Evolutionary conservation across 768 basidiomycete species (phyloP).

Genomic region (Lentinula boryana): DNA sequence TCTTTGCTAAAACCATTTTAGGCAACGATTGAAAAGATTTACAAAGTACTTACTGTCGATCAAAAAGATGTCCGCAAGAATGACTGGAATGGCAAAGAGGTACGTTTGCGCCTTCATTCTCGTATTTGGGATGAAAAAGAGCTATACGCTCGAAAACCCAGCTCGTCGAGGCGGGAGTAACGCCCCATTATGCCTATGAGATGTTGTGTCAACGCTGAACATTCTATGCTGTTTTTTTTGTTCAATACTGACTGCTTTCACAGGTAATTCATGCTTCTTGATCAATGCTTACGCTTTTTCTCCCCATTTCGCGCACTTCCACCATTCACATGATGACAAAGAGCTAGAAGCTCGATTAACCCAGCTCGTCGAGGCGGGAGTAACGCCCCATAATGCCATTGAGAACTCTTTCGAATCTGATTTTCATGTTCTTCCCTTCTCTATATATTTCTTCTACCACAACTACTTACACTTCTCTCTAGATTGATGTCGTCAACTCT

Average conservation of each 20-base stretch:
- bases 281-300: background rate
- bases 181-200: slow-evolving; percentile 65
- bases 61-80: slow-evolving; percentile 88
- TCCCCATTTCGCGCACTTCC: background rate
- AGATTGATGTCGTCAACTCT: slow-evolving; percentile 89
- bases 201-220: slow-evolving; percentile 37
- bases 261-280: slow-evolving; percentile 8
- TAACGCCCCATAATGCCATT: slow-evolving; percentile 65
- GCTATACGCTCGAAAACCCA: slow-evolving; percentile 76
- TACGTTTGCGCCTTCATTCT: slow-evolving; percentile 18
- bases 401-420: slow-evolving; percentile 47
- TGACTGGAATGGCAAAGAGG: slow-evolving; percentile 98
- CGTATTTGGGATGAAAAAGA: slow-evolving; percentile 59
- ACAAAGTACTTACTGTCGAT: slow-evolving; percentile 72
- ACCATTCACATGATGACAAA: slow-evolving; percentile 46
- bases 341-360: slow-evolving; percentile 65
- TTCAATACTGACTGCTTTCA: slow-evolving; percentile 13
- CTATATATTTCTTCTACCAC: background rate
- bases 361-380: slow-evolving; percentile 84
- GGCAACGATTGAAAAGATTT: slow-evolving; percentile 83
- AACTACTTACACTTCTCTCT: slow-evolving; percentile 6
- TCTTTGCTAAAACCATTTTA: slow-evolving; percentile 19
- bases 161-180: slow-evolving; percentile 86
- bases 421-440: background rate
- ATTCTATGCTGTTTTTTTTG: background rate